These are phyloP conservation scores for Clohesyomyces aquaticus DNA, from an alignment of 495 filamentous ascomycete genomes.

Conservation along the genomic window DNA sequence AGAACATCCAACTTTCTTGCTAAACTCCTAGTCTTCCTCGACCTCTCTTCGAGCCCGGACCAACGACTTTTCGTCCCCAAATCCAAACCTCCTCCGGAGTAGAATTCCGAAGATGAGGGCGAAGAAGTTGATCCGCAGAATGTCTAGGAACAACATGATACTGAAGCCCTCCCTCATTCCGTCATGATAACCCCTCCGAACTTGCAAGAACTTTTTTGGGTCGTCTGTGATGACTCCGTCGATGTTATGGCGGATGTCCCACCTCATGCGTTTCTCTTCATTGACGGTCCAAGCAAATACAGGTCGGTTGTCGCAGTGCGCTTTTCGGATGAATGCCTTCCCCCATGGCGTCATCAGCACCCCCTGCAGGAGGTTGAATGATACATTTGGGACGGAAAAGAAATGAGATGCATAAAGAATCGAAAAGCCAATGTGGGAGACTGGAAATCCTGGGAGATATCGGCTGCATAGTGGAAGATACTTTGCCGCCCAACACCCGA, in stretches of 20 bases:
- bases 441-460: slow-evolving; percentile 68
- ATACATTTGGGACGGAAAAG: slow-evolving; percentile 61
- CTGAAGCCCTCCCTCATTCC: slow-evolving; percentile 31
- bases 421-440: slow-evolving; percentile 75
- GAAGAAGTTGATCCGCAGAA: slow-evolving; percentile 39
- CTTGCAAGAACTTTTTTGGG: slow-evolving; percentile 55
- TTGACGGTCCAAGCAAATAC: slow-evolving; percentile 89
- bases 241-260: slow-evolving; percentile 60
- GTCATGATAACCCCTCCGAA: slow-evolving; percentile 46
- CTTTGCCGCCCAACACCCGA: slow-evolving; percentile 77
- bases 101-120: slow-evolving; percentile 31
- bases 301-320: slow-evolving; percentile 55
- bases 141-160: slow-evolving; percentile 31
- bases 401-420: slow-evolving; percentile 70
- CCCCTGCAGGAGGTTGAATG: slow-evolving; percentile 74
- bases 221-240: slow-evolving; percentile 65
- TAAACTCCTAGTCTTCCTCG: slow-evolving; percentile 5
- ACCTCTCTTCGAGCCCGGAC: slow-evolving; percentile 6
- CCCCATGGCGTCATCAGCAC: slow-evolving; percentile 68
- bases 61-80: slow-evolving; percentile 12
- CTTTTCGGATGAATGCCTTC: slow-evolving; percentile 64
- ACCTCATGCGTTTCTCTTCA: slow-evolving; percentile 70
- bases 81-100: slow-evolving; percentile 35
- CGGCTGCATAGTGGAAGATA: slow-evolving; percentile 63
- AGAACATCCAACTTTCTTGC: too few species aligned